A percentile compares a stretch with the other conserved stretches of the same genome.
Evolutionary conservation across 768 basidiomycete species (phyloP).

Genomic region (Rhodosporidiobolus odoratus): DNA sequence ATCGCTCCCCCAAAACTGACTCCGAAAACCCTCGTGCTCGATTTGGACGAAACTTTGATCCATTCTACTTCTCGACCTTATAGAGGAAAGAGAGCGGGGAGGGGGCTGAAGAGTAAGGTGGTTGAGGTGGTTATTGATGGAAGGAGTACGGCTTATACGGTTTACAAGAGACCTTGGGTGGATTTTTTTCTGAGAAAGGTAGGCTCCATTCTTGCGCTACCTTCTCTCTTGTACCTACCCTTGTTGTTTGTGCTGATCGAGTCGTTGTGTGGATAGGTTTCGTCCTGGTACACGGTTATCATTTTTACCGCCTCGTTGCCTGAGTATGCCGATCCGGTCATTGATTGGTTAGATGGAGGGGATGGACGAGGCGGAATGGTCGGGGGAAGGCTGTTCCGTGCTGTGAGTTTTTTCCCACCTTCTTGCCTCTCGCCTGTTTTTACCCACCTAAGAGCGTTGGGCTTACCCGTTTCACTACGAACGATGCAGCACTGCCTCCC

Average conservation of each 20-base stretch:
- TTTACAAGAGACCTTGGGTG: conserved; percentile 96
- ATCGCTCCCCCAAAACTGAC: conserved; percentile 55
- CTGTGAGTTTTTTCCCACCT: conserved; percentile 52
- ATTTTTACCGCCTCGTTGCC: conserved; percentile 99
- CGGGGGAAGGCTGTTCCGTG: conserved; percentile 79
- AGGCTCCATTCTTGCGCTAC: conserved; percentile 34
- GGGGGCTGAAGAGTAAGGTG: conserved; percentile 57
- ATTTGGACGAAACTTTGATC: conserved; percentile 96
- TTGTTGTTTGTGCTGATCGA: background rate
- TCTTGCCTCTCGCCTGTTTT: background rate
- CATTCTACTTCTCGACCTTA: conserved; percentile 78
- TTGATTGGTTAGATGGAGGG: conserved; percentile 83
- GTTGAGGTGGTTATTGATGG: conserved; percentile 90
- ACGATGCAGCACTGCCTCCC: conserved; percentile 75
- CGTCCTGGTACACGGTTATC: conserved; percentile 95
- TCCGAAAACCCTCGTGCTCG: conserved; percentile 91
- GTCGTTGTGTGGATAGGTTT: conserved; percentile 60
- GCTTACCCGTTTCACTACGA: background rate
- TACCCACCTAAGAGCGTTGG: too few relatives aligned
- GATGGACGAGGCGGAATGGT: conserved; percentile 80
- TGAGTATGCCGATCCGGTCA: conserved; percentile 98
- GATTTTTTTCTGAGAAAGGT: conserved; percentile 91
- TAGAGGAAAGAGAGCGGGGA: conserved; percentile 44
- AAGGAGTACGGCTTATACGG: conserved; percentile 86
- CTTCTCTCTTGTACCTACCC: background rate